phyloP scores from a whole-genome alignment of 768 basidiomycete genomes.

The Calocera cornea region DNA sequence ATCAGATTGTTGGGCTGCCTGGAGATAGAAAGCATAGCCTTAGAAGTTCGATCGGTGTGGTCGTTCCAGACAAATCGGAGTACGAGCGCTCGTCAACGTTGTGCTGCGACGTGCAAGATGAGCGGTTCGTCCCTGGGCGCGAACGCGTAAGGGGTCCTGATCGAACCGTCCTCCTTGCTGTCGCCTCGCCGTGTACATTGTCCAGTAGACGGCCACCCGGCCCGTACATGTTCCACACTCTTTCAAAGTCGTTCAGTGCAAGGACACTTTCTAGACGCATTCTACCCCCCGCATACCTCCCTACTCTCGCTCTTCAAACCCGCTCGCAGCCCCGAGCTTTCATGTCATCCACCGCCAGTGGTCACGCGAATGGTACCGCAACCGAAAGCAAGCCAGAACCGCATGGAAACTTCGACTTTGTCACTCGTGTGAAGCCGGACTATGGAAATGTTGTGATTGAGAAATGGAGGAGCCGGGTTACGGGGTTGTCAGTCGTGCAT shows the following conservation, averaged over 20 bases:
- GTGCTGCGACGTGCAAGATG: no score
- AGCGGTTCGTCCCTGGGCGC: no score
- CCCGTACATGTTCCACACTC: background rate
- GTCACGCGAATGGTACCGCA: background rate
- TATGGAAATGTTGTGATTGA: constrained; percentile 70
- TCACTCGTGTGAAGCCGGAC: constrained; percentile 60
- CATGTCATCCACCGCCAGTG: background rate
- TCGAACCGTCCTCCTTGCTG: background rate
- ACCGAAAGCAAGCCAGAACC: constrained; percentile 11
- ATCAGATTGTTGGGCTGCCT: no score
- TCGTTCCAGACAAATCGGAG: no score
- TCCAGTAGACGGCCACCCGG: background rate
- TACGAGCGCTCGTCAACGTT: no score
- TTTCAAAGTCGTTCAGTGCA: background rate
- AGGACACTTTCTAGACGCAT: background rate
- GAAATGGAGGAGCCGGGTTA: constrained; percentile 77
- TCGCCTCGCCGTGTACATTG: background rate
- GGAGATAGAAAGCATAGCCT: no score
- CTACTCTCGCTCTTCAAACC: background rate
- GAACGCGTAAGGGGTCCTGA: background rate
- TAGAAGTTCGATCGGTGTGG: no score
- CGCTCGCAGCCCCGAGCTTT: background rate
- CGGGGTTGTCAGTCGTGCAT: constrained; percentile 82
- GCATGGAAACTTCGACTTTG: constrained; percentile 72
- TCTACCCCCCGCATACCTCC: background rate